Conservation (phyloP, 2,329 filamentous ascomycete genomes). For the Macroventuria anomochaeta region DNA sequence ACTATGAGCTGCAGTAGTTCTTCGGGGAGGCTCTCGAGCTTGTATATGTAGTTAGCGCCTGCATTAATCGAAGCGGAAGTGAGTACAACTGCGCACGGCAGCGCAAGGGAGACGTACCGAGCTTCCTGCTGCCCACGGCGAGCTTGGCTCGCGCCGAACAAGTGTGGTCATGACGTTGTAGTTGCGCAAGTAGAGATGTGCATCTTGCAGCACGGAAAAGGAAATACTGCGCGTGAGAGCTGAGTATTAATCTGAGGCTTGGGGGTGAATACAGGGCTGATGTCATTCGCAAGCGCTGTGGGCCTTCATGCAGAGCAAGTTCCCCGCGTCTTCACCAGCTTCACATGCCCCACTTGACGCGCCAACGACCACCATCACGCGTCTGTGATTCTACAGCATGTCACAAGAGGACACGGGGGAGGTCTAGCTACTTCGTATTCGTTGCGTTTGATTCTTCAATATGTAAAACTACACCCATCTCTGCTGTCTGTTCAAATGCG, state of each 20-base stretch:
- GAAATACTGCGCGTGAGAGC: not conserved
- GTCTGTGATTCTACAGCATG: not conserved
- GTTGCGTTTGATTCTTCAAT: no score
- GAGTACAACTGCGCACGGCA: not conserved
- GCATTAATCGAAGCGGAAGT: no score
- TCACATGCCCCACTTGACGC: not conserved
- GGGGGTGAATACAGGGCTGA: slow-evolving; percentile 7
- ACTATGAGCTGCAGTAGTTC: slow-evolving; percentile 53
- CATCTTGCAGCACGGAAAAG: not conserved
- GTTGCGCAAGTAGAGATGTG: not conserved
- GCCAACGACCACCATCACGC: not conserved
- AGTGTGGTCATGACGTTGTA: slow-evolving; percentile 2
- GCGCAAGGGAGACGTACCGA: not conserved
- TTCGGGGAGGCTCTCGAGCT: slow-evolving; percentile 47
- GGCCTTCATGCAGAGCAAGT: not conserved
- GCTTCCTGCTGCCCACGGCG: not conserved
- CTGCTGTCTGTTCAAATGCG: no score
- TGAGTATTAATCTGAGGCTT: not conserved
- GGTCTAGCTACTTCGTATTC: no score
- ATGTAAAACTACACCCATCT: no score
- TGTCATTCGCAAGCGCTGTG: slow-evolving; percentile 5
- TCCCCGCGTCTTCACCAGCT: slow-evolving; percentile 2
- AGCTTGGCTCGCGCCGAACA: not conserved
- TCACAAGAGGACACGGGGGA: no score
- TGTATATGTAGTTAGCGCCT: slow-evolving; percentile 11